Conservation (phyloP, 2,329 filamentous ascomycete genomes). For the Trichoderma arundinaceum region DNA sequence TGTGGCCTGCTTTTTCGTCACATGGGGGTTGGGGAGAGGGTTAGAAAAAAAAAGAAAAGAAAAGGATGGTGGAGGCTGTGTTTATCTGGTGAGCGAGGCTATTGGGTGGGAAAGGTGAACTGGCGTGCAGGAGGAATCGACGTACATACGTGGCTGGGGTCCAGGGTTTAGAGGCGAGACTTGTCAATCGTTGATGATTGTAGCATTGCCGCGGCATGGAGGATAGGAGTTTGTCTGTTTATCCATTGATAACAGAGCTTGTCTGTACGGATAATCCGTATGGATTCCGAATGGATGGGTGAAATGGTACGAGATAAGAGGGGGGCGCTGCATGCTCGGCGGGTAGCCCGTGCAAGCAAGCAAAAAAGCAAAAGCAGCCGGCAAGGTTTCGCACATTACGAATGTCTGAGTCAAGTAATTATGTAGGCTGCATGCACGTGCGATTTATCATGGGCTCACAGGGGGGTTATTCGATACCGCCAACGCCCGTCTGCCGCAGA, state of each 20-base stretch:
- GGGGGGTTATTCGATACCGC: no score
- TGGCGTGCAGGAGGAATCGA: constrained; percentile 18
- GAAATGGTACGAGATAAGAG: constrained; percentile 2
- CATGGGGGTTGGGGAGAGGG: background rate
- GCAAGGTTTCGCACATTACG: background rate
- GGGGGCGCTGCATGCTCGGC: background rate
- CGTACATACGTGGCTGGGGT: background rate
- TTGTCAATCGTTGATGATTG: no score
- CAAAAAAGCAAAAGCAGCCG: background rate
- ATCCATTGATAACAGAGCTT: background rate
- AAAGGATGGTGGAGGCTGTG: background rate
- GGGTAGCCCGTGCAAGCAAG: background rate
- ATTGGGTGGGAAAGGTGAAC: background rate
- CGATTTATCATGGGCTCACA: background rate
- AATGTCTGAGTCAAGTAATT: constrained; percentile 7
- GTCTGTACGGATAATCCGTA: background rate
- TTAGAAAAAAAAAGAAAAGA: background rate
- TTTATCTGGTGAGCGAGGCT: background rate
- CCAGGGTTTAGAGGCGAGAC: no score
- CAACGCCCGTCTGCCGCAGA: no score
- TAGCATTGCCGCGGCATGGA: no score
- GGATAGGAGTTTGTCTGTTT: no score
- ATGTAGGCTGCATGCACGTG: background rate
- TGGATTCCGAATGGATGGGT: background rate
- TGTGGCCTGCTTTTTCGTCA: background rate